These are phyloP conservation scores for Ochetophila trinervis DNA, from an alignment of 306 rosid genomes.

Conservation along the genomic window DNA sequence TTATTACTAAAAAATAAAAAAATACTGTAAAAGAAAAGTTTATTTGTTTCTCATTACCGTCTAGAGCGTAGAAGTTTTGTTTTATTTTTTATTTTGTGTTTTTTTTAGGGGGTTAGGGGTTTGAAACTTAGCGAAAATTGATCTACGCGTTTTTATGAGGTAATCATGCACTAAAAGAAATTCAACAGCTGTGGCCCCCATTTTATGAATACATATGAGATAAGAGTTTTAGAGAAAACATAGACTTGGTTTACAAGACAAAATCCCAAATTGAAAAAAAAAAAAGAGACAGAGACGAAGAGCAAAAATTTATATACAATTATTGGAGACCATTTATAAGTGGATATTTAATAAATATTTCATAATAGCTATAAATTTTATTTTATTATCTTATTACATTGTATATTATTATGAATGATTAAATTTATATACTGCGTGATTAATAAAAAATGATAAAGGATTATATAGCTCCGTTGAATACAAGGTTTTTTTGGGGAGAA, in stretches of 20 bases:
- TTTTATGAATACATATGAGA: background rate
- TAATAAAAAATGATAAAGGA: too few relatives aligned
- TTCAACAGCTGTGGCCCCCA: constrained; percentile 29
- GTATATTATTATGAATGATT: too few relatives aligned
- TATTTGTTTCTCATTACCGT: constrained; percentile 21
- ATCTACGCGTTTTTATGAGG: constrained; percentile 30
- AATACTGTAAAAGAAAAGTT: constrained; percentile 18
- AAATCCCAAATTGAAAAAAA: background rate
- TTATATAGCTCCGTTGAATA: too few relatives aligned
- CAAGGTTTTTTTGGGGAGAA: too few relatives aligned
- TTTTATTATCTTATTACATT: too few relatives aligned
- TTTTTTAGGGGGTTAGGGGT: constrained; percentile 41
- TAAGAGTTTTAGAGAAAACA: constrained; percentile 21
- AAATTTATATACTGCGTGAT: too few relatives aligned
- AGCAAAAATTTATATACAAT: too few relatives aligned
- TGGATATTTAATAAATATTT: too few relatives aligned
- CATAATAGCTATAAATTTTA: too few relatives aligned
- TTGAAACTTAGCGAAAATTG: constrained; percentile 38
- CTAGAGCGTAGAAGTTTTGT: constrained; percentile 24
- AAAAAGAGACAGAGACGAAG: background rate
- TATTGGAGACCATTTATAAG: too few relatives aligned
- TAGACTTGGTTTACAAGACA: constrained; percentile 34
- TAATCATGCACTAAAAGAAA: constrained; percentile 24
- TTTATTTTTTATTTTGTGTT: too few relatives aligned
- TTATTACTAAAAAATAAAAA: constrained; percentile 14